Evolutionary conservation across 2,329 filamentous ascomycete genomes (phyloP), one percentile per base, ranked within the genome.

Genomic region (Diaporthe velutina): DNA sequence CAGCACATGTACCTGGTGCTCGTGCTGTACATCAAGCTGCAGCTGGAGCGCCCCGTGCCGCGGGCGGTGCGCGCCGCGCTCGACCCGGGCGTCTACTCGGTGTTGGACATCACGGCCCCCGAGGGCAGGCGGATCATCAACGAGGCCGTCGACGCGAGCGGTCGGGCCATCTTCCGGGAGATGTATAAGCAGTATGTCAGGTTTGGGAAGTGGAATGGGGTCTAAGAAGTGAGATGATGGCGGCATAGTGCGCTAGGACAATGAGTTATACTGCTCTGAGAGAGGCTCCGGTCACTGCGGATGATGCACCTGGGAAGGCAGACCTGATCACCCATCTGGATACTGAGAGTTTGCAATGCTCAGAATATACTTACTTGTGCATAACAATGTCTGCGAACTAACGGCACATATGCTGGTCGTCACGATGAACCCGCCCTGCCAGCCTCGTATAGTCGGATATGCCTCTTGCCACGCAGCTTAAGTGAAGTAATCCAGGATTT

Each of bases 181-280:
- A 84, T 92, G 85, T 92, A 88, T 76, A 89, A 87, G 79, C 85
- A 88, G 80, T 93, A 91, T 80, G 85, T 86, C 80, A 90, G 87
- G 82, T 92, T 92, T 84, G 90, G 90, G 55, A 92, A 91, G 84
- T 92, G 91, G 90, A 90, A 83, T 70, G 90, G 90, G 45, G 86
- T 91, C 33, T 91, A 85, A 82, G 13, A n/a, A 19, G 57, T n/a
- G 42, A 13, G n/a, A n/a, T n/a, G n/a, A n/a, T n/a, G n/a, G n/a
- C n/a, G n/a, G n/a, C n/a, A n/a, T n/a, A n/a, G n/a, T n/a, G n/a
- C n/a, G n/a, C n/a, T n/a, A n/a, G n/a, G n/a, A n/a, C n/a, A n/a
- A n/a, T n/a, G n/a, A n/a, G n/a, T n/a, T n/a, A n/a, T n/a, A n/a
- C n/a, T n/a, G n/a, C n/a, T n/a, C n/a, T n/a, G n/a, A n/a, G n/a